These are phyloP conservation scores for Parachaetomium inaequale DNA, from an alignment of 495 filamentous ascomycete species.

Conservation along the genomic window DNA sequence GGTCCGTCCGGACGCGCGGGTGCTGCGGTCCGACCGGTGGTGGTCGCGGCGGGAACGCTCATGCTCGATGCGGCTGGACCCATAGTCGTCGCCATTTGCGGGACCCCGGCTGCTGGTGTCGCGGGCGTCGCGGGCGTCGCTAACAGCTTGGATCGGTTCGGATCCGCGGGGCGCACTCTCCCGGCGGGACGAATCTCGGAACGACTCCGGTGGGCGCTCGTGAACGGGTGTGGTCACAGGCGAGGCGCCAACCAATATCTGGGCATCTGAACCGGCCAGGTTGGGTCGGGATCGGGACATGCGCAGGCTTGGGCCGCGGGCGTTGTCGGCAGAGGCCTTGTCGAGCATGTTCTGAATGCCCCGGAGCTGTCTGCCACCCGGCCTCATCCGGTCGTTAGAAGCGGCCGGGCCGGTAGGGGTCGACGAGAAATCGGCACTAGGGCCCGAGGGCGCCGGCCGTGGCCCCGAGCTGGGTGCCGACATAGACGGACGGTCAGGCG, in stretches of 20 bases:
- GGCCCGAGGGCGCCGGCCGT: constrained; percentile 24
- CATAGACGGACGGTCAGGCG: constrained; percentile 36
- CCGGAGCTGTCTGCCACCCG: constrained; percentile 45
- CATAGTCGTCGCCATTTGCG: constrained; percentile 36
- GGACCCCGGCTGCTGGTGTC: constrained; percentile 12
- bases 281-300: constrained; percentile 38
- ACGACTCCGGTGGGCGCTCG: constrained; percentile 41
- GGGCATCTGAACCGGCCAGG: constrained; percentile 45
- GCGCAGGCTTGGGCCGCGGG: constrained; percentile 34
- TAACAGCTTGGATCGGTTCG: constrained; percentile 31
- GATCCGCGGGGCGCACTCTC: constrained; percentile 18
- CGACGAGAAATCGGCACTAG: constrained; percentile 32
- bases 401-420: constrained; percentile 49
- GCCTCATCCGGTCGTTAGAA: constrained; percentile 43
- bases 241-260: constrained; percentile 46
- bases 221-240: constrained; percentile 44
- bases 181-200: constrained; percentile 29
- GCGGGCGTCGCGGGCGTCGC: constrained; percentile 33
- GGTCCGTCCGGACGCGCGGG: constrained; percentile 38
- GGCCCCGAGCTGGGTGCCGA: constrained; percentile 23
- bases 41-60: constrained; percentile 47
- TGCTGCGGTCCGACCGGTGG: constrained; percentile 38
- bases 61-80: constrained; percentile 34
- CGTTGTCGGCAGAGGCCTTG: constrained; percentile 36
- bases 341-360: constrained; percentile 53